Evolutionary conservation across 495 filamentous ascomycete genomes (phyloP).

Genomic region (Delitschia confertaspora): DNA sequence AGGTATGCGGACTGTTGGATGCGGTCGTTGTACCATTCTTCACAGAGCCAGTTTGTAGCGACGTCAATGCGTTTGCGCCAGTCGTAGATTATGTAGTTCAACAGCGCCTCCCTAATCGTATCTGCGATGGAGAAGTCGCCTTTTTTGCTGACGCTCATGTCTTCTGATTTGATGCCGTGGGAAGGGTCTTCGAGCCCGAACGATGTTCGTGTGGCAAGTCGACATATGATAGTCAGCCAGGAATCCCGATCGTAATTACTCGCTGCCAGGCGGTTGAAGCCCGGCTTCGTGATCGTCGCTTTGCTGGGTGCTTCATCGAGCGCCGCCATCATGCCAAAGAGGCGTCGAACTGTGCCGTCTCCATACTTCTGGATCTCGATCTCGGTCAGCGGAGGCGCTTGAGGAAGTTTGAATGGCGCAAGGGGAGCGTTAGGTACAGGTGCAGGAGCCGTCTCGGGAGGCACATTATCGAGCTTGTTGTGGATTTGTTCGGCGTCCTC

Average conservation of each 20-base stretch:
- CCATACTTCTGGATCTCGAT: conserved; percentile 60
- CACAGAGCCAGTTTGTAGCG: conserved; percentile 83
- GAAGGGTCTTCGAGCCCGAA: conserved; percentile 51
- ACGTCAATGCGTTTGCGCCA: conserved; percentile 79
- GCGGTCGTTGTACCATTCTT: conserved; percentile 96
- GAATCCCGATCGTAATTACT: conserved; percentile 80
- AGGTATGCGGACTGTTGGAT: conserved; percentile 38
- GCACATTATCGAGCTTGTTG: conserved; percentile 59
- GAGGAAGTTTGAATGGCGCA: conserved; percentile 66
- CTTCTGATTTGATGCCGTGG: conserved; percentile 43
- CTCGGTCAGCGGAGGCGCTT: conserved; percentile 62
- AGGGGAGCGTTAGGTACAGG: conserved; percentile 48
- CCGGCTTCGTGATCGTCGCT: conserved; percentile 40
- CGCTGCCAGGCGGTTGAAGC: conserved; percentile 76
- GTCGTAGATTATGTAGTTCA: conserved; percentile 78
- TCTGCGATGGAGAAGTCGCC: conserved; percentile 44
- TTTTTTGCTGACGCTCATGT: conserved; percentile 4
- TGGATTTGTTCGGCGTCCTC: conserved; percentile 65
- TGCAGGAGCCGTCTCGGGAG: conserved; percentile 42
- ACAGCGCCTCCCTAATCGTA: conserved; percentile 68
- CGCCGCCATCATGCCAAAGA: conserved; percentile 65
- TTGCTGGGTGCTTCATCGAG: conserved; percentile 56
- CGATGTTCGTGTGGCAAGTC: conserved; percentile 73
- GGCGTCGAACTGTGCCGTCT: conserved; percentile 57
- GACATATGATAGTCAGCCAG: conserved; percentile 79